Base-by-base conservation (phyloP, 2,329 filamentous ascomycete genomes). In the Coleophoma crateriformis region DNA sequence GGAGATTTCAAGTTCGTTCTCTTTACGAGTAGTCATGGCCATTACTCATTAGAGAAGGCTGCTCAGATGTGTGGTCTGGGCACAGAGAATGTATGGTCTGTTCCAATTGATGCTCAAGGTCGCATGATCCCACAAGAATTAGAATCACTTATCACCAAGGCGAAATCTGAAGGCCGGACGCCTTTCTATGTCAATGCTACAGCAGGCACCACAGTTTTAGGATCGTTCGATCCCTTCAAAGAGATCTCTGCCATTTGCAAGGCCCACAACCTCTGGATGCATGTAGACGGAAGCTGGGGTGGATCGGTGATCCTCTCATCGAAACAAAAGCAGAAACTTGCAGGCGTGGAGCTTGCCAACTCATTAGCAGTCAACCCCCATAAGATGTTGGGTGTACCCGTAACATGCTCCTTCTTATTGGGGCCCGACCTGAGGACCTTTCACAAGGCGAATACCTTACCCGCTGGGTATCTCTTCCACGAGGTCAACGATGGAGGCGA, bases 181-280 rank as follows among this genome's bases (percentile, higher is more conserved):
- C 92, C 94, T 0, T 87, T 99, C 53, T 96, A 95, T 69, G 88
- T 97, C 64, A 97, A 96, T 65, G 88, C 91, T 6, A 97, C 94
- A 0, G 92, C 94, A 0, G 94, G 94, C 15, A 96, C 92, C 1
- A 99, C 94, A 0, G 92, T 97, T 2, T 74, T 92, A 54, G 94
- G 94, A 14, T 90, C 88, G 1, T 99, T 86, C 64, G 92, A 96
- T 62, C 88, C 88, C 0, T 85, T 96, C 59, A 67, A 75, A 12
- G 79, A 77, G 3, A 84, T 96, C 54, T 77, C 84, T 0, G 72
- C 71, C 27, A 75, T 96, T 15, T 94, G 88, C 70, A 77, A 80
- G 55, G 75, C 77, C 51, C 77, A 90, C 63, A 78, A 81, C 48
- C 70, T 97, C 42, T 99, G 94, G 94, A 73, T 97, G 69, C 94